Conservation (phyloP, 1,284 basidiomycete genomes). For the Coriolopsis trogii region DNA sequence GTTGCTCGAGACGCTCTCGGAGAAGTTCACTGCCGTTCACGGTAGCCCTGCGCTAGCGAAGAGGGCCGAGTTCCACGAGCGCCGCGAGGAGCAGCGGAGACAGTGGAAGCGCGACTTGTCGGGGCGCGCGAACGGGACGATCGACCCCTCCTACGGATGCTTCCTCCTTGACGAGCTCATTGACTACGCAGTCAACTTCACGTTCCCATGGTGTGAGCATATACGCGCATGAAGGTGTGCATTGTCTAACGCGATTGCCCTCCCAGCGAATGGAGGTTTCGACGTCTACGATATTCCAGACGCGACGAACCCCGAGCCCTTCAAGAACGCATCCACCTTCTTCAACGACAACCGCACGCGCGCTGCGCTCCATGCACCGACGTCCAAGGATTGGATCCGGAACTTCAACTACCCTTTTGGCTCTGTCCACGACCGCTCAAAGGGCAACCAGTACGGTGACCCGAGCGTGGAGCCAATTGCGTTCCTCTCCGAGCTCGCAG, state of each 20-base stretch:
- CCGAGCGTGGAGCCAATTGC: constrained; percentile 42
- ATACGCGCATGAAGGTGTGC: neutral
- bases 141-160: constrained; percentile 39
- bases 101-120: constrained; percentile 30
- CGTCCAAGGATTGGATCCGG: constrained; percentile 55
- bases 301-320: constrained; percentile 50
- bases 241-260: too few relatives aligned
- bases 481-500: constrained; percentile 35
- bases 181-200: constrained; percentile 39
- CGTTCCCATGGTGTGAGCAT: constrained; percentile 65
- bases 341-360: constrained; percentile 60
- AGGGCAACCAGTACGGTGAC: constrained; percentile 38
- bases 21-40: constrained; percentile 15
- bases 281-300: constrained; percentile 56
- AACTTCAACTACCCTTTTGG: constrained; percentile 56
- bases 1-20: constrained; percentile 9
- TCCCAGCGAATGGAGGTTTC: constrained; percentile 26
- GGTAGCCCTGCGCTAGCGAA: constrained; percentile 4
- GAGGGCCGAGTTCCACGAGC: constrained; percentile 16
- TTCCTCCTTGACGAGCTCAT: constrained; percentile 34
- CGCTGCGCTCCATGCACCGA: constrained; percentile 68
- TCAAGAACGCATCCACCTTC: constrained; percentile 54
- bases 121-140: constrained; percentile 31
- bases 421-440: constrained; percentile 15
- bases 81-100: constrained; percentile 18